Percentiles rank a stretch among this genome's conserved stretches.
phyloP scores from a whole-genome alignment of 2,329 filamentous ascomycete species.

The Aspergillus brunneoviolaceus region DNA sequence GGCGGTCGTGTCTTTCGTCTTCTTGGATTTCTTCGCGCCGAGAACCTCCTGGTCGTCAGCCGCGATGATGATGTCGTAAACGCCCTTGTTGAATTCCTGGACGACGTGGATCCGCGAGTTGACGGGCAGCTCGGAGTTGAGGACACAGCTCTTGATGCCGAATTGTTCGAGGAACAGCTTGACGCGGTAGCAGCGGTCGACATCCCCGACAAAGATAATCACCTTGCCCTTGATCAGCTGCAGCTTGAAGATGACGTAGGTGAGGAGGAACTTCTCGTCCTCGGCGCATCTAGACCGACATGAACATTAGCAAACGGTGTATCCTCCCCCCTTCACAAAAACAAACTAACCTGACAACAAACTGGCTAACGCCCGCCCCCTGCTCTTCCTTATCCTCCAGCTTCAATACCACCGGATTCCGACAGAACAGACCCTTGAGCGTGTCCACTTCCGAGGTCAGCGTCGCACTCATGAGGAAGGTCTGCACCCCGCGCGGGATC shows the following conservation, averaged over 20 bases:
- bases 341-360: constrained; percentile 64
- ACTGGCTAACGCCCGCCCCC: constrained; percentile 77
- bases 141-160: constrained; percentile 84
- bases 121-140: constrained; percentile 92
- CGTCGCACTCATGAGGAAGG: constrained; percentile 90
- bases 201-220: constrained; percentile 79
- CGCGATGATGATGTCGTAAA: constrained; percentile 98
- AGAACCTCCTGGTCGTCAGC: constrained; percentile 87
- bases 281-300: constrained; percentile 67
- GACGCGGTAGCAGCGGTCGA: constrained; percentile 85
- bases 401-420: constrained; percentile 74
- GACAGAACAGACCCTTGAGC: constrained; percentile 81
- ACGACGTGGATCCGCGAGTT: constrained; percentile 93
- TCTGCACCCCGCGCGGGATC: constrained; percentile 82
- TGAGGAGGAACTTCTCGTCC: constrained; percentile 92
- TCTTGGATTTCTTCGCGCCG: constrained; percentile 50
- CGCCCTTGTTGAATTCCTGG: constrained; percentile 92
- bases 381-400: constrained; percentile 79
- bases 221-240: constrained; percentile 92
- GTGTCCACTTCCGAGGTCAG: constrained; percentile 83
- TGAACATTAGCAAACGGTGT: constrained; percentile 14
- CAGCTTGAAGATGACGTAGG: constrained; percentile 93
- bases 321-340: not conserved
- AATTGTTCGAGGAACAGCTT: constrained; percentile 98
- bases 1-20: constrained; percentile 27